Conservation (phyloP, 805 yeast species). For the Ogataea populi-albae region DNA sequence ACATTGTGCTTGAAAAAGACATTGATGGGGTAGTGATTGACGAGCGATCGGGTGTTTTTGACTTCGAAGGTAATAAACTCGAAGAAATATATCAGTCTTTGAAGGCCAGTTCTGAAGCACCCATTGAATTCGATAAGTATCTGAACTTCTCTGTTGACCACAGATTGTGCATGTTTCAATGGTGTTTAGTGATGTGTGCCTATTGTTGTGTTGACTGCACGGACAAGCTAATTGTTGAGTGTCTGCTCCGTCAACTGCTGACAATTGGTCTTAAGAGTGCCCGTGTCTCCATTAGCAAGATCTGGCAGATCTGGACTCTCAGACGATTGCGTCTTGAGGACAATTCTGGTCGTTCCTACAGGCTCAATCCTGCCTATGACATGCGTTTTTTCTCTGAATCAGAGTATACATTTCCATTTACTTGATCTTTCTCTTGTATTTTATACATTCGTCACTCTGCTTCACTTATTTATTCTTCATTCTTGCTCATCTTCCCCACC, state of each 20-base stretch:
- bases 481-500: too few species aligned
- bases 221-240: conserved; percentile 28
- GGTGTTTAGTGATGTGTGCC: conserved; percentile 28
- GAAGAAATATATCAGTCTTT: conserved; percentile 10
- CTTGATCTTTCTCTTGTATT: conserved; percentile 9
- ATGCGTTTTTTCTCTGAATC: conserved; percentile 12
- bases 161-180: conserved; percentile 32
- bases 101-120: not conserved
- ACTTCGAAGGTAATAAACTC: conserved; percentile 9
- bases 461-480: too few species aligned
- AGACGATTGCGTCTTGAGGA: conserved; percentile 19
- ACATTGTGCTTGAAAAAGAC: conserved; percentile 15
- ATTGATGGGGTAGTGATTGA: conserved; percentile 9
- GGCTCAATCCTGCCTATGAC: conserved; percentile 13
- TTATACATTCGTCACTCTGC: too few species aligned
- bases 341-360: conserved; percentile 5
- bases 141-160: conserved; percentile 28
- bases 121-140: conserved; percentile 19
- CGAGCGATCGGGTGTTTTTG: conserved; percentile 8
- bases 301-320: conserved; percentile 27
- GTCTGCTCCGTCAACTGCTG: conserved; percentile 23
- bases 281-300: conserved; percentile 19
- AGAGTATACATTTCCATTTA: conserved; percentile 17
- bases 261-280: conserved; percentile 30
- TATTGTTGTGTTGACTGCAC: conserved; percentile 24